Base-by-base conservation (phyloP, 768 basidiomycete species). In the Lentinus tigrinus region DNA sequence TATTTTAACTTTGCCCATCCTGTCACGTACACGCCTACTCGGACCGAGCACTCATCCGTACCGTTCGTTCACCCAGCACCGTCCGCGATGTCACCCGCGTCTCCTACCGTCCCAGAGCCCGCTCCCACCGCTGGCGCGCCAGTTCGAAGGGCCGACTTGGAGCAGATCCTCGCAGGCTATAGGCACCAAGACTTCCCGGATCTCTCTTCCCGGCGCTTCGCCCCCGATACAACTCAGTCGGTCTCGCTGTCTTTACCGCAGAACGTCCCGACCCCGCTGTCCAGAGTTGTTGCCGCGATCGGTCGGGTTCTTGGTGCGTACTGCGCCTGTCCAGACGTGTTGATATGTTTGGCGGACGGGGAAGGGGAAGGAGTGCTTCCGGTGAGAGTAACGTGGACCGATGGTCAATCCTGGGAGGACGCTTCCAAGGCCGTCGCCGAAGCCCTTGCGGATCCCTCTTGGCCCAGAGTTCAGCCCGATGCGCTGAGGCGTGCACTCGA, bases 131-230 rank as follows among this genome's bases (percentile, higher is more conserved):
- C 24, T 21, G 34, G 17, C 51, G 47, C 47, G 31, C 52, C 54
- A 24, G 43, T 23, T 37, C 28, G 37, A 17, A 38, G 52, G n/a
- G 43, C 57, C 48, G 57, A 42, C 49, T 55, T 46, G 54, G 43
- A 52, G 19, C 52, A 46, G 14, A 37, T 63, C n/a, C 55, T 63
- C 31, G 31, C 57, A 50, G 58, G 52, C n/a, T 63, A 63, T 38
- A 63, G 52, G 21, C 62, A 59, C 36, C 49, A 55, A 14, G 62
- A 63, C 46, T 58, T 63, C 55, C 62, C 62, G 38, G 62, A 63
- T 52, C 57, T 63, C 26, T 63, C 62, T n/a, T 56, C 57, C 5
- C 54, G 55, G 28, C 62, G 62, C 36, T 60, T 57, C 52, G 52
- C 62, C n/a, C 54, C 62, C 24, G 54, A 50, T 37, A 26, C 47